Conservation (phyloP, 2,329 filamentous ascomycete species). For the Paecilomyces sp. region DNA sequence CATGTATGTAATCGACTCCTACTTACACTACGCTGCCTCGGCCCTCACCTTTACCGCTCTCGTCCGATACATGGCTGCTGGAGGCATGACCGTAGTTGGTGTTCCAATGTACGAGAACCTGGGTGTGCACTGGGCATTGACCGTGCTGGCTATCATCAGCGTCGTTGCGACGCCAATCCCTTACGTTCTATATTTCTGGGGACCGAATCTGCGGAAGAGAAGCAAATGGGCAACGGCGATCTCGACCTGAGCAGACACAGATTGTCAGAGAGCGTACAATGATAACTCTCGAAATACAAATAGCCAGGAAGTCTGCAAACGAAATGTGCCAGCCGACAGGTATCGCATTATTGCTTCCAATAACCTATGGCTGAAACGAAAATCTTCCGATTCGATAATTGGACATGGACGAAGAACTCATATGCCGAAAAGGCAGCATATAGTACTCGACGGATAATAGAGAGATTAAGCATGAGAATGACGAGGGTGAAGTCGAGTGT, state of each 20-base stretch:
- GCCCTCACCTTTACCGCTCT: constrained; percentile 41
- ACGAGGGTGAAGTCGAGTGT: too few relatives aligned
- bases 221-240: background rate
- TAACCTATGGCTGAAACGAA: too few relatives aligned
- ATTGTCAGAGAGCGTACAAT: background rate
- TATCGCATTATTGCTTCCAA: too few relatives aligned
- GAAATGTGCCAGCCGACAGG: too few relatives aligned
- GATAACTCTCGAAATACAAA: too few relatives aligned
- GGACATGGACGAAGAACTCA: too few relatives aligned
- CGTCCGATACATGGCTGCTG: constrained; percentile 33
- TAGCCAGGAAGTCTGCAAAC: too few relatives aligned
- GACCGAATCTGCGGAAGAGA: background rate
- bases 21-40: constrained; percentile 46
- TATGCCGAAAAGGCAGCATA: too few relatives aligned
- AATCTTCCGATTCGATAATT: too few relatives aligned
- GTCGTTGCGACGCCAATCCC: constrained; percentile 37
- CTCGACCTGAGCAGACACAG: background rate
- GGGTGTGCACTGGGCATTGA: constrained; percentile 38
- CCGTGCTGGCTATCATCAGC: constrained; percentile 33
- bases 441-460: too few relatives aligned
- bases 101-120: constrained; percentile 35
- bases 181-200: constrained; percentile 15
- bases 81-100: constrained; percentile 30
- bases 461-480: too few relatives aligned
- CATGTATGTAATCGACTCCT: constrained; percentile 54